phyloP scores from a whole-genome alignment of 371 early-diverging fungal species.

The Fennellomyces sp. region DNA sequence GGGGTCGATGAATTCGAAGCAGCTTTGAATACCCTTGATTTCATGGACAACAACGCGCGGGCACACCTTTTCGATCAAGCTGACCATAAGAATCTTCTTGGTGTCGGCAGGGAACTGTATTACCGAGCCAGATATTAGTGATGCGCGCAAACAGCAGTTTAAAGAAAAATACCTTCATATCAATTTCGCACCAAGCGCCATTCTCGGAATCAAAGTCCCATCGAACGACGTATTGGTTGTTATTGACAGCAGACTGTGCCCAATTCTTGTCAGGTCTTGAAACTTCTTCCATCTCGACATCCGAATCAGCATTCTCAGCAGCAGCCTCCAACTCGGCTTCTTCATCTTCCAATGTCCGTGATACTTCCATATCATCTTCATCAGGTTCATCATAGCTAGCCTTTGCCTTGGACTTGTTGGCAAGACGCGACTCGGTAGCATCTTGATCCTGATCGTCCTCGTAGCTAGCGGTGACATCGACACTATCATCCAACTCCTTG shows the following conservation, averaged over 20 bases:
- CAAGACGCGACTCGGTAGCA: slow-evolving; percentile 65
- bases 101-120: slow-evolving; percentile 78
- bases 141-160: neutral
- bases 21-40: slow-evolving; percentile 79
- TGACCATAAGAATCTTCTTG: slow-evolving; percentile 94
- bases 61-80: slow-evolving; percentile 76
- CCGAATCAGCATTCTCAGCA: slow-evolving; percentile 52
- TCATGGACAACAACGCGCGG: slow-evolving; percentile 80
- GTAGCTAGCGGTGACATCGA: slow-evolving; percentile 38
- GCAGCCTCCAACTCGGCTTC: slow-evolving; percentile 59
- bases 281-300: slow-evolving; percentile 50
- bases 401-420: slow-evolving; percentile 63
- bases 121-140: neutral
- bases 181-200: slow-evolving; percentile 84
- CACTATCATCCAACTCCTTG: slow-evolving; percentile 60
- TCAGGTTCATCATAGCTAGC: slow-evolving; percentile 79
- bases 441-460: slow-evolving; percentile 71
- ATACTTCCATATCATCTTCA: slow-evolving; percentile 72
- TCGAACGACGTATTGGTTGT: slow-evolving; percentile 61
- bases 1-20: slow-evolving; percentile 79
- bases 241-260: slow-evolving; percentile 42
- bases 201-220: slow-evolving; percentile 71
- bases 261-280: slow-evolving; percentile 16
- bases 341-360: slow-evolving; percentile 51
- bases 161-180: slow-evolving; percentile 37